phyloP scores from a whole-genome alignment of 495 filamentous ascomycete species.

The Aspergillus asperescens region DNA sequence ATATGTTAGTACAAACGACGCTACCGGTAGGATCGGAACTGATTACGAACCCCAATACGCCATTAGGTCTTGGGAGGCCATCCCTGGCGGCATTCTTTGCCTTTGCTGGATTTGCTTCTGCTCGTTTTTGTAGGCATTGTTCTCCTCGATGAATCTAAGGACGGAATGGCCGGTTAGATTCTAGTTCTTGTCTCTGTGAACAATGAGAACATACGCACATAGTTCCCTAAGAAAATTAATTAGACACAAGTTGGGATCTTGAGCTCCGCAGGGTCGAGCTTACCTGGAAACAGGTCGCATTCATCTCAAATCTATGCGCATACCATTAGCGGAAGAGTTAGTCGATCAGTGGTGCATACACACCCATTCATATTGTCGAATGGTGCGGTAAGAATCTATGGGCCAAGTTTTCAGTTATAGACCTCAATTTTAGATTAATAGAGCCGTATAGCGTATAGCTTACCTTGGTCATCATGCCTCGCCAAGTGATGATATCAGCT shows the following conservation, averaged over 20 bases:
- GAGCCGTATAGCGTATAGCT: slow-evolving; percentile 46
- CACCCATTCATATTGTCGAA: slow-evolving; percentile 80
- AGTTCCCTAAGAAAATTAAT: slow-evolving; percentile 52
- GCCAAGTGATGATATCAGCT: slow-evolving; percentile 84
- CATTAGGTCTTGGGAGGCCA: slow-evolving; percentile 60
- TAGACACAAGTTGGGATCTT: slow-evolving; percentile 5
- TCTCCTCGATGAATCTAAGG: slow-evolving; percentile 80
- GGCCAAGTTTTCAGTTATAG: background rate
- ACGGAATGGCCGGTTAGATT: slow-evolving; percentile 7
- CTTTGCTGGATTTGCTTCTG: slow-evolving; percentile 47
- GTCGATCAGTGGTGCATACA: slow-evolving; percentile 13
- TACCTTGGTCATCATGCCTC: slow-evolving; percentile 99
- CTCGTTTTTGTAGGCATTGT: slow-evolving; percentile 61
- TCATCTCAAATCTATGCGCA: slow-evolving; percentile 79
- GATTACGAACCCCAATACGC: slow-evolving; percentile 53
- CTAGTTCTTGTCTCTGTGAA: background rate
- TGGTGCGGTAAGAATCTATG: slow-evolving; percentile 75
- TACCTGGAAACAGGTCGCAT: slow-evolving; percentile 86
- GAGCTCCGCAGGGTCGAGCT: slow-evolving; percentile 21
- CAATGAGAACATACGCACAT: slow-evolving; percentile 53
- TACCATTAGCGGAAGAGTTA: slow-evolving; percentile 7
- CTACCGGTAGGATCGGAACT: background rate
- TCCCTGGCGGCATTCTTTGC: slow-evolving; percentile 49
- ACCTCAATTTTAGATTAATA: background rate
- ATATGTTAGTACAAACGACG: slow-evolving; percentile 11